Evolutionary conservation across 2,329 filamentous ascomycete species (phyloP), one percentile per base, ranked within the genome.

Genomic region (Myriosclerotinia scirpicola): DNA sequence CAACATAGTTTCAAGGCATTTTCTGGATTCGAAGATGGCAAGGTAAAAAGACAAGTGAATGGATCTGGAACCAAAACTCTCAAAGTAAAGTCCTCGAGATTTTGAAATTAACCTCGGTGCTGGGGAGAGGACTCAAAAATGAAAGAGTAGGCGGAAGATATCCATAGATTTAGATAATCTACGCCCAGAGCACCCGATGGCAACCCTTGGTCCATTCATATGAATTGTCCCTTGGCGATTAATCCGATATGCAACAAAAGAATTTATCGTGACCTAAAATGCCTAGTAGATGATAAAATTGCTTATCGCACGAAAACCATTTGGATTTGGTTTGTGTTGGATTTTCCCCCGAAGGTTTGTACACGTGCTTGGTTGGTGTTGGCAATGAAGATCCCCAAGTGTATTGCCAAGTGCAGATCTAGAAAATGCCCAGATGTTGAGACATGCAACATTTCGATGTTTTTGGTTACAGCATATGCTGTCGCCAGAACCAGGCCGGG

Each of bases 391-490:
- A 14, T 56, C 22, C 22, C 26, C n/a, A 56, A 30, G 3, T 34
- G 30, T 26, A 42, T 42, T 42, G 36, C 54, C 38, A 30, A 26
- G 38, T 56, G 54, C 40, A 56, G 54, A 56, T 56, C 36, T 42
- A n/a, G 40, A 30, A 17, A 56, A 56, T 42, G 54, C 54, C 54
- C 54, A 56, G 54, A 42, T 56, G 38, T 42, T 42, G 54, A 56
- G 38, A 42, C 30, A 42, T 56, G 54, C 54, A 56, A 56, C 54
- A 56, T 56, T 50, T 42, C 5, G 38, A 56, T 42, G n/a, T 56
- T 30, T 56, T 22, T 26, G 9, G 54, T 15, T 26, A 30, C 54
- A 42, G 22, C 54, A 56, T 12, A 20, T 42, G 38, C 38, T 42
- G 54, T 26, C n/a, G 40, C n/a, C 22, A 17, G 6, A 26, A 17